Evolutionary conservation across 345 rosid genomes (phyloP).

Genomic region (Kandelia obovata): DNA sequence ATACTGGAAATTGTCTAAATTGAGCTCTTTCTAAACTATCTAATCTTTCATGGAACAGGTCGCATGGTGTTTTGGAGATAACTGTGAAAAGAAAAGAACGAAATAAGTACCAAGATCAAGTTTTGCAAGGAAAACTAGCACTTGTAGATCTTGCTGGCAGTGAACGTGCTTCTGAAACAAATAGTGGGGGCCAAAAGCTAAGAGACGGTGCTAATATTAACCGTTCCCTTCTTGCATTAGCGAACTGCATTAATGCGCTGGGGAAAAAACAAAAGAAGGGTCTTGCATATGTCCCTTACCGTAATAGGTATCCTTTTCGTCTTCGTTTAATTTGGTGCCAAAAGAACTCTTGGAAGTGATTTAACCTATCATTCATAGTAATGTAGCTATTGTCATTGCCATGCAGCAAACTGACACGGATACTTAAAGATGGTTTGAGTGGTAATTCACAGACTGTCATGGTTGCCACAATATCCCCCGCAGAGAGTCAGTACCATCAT

Average conservation of each 20-base stretch:
- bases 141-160: slow-evolving; percentile 99
- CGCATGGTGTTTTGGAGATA: slow-evolving; percentile 92
- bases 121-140: slow-evolving; percentile 84
- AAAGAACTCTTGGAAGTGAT: not conserved
- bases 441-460: slow-evolving; percentile 96
- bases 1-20: no score
- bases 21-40: no score
- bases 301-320: slow-evolving; percentile 64
- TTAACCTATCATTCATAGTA: not conserved
- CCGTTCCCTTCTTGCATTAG: slow-evolving; percentile 89
- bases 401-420: slow-evolving; percentile 76
- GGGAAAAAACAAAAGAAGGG: slow-evolving; percentile 97
- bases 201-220: slow-evolving; percentile 96
- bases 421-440: slow-evolving; percentile 97
- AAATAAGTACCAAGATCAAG: slow-evolving; percentile 66
- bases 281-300: slow-evolving; percentile 94
- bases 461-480: slow-evolving; percentile 84
- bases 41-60: slow-evolving; percentile 39
- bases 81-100: slow-evolving; percentile 74
- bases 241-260: slow-evolving; percentile 90
- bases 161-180: slow-evolving; percentile 95
- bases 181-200: slow-evolving; percentile 83
- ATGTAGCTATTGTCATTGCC: slow-evolving; percentile 12
- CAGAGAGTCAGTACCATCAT: slow-evolving; percentile 61
- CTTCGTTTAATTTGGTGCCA: not conserved